phyloP scores from a whole-genome alignment of 225 moss, liverwort and hornwort species.

The Marchantia paleacea region DNA sequence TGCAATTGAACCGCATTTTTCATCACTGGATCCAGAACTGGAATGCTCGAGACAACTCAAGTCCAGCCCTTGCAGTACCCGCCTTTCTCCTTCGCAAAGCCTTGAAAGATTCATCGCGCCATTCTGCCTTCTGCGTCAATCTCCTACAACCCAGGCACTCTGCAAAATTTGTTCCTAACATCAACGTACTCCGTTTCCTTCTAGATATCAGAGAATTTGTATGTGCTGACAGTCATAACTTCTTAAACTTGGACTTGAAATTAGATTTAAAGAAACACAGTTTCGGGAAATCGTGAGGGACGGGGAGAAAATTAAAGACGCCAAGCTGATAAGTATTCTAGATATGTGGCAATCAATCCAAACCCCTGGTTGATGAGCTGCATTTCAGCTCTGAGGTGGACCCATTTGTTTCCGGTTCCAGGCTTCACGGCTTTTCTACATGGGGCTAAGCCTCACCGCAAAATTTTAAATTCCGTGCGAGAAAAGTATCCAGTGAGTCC shows the following conservation, averaged over 20 bases:
- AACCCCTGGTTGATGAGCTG: too few species aligned
- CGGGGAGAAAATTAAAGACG: neutral
- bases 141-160: constrained; percentile 7
- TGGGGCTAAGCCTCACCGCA: too few species aligned
- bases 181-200: neutral
- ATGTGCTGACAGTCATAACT: neutral
- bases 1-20: constrained; percentile 44
- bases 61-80: constrained; percentile 57
- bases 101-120: neutral
- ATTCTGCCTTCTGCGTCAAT: neutral
- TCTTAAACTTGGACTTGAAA: neutral
- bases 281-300: neutral
- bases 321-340: too few species aligned
- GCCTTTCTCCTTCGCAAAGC: constrained; percentile 16
- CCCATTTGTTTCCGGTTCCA: too few species aligned
- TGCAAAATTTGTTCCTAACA: neutral
- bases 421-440: too few species aligned
- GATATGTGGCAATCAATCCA: too few species aligned
- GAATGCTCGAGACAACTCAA: constrained; percentile 72
- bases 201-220: neutral
- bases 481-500: too few species aligned
- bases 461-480: too few species aligned
- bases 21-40: constrained; percentile 65
- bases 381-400: too few species aligned
- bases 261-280: neutral